Evolutionary conservation across 1,139 yeast genomes (phyloP).

Genomic region (Saccharomyces hybrid): DNA sequence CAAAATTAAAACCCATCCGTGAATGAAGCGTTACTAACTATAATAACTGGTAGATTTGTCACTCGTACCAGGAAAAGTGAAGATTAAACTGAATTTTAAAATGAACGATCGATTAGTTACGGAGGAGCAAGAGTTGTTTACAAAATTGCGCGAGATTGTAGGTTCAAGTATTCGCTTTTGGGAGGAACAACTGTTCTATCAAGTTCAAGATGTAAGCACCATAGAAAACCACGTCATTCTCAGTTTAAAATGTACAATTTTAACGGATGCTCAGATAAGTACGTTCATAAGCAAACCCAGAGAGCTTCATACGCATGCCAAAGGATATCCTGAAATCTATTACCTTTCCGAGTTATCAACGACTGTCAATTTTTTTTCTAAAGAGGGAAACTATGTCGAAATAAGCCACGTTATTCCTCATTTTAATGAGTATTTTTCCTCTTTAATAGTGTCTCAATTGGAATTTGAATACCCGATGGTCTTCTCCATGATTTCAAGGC

Average conservation of each 20-base stretch:
- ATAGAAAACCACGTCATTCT: constrained; percentile 3
- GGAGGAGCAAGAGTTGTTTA: not conserved
- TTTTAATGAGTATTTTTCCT: constrained; percentile 22
- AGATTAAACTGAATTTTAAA: not conserved
- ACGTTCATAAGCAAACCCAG: constrained; percentile 13
- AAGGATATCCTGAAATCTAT: constrained; percentile 3
- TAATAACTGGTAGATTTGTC: not conserved
- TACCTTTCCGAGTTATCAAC: constrained; percentile 8
- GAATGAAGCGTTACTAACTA: not conserved
- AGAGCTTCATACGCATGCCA: constrained; percentile 6
- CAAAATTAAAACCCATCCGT: not conserved
- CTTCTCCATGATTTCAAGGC: constrained; percentile 20
- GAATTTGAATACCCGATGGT: constrained; percentile 27
- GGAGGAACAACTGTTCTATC: constrained; percentile 12
- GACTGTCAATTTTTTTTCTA: constrained; percentile 4
- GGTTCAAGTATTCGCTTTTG: constrained; percentile 8
- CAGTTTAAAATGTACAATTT: constrained; percentile 13
- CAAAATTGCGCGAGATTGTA: not conserved
- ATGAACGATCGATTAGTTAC: not conserved
- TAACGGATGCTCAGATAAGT: constrained; percentile 14
- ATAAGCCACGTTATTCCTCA: constrained; percentile 7
- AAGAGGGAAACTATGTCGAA: not conserved
- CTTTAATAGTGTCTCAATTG: constrained; percentile 25
- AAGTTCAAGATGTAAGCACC: not conserved
- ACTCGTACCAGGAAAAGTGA: not conserved